These are phyloP conservation scores for Thoreauomyces humboldtii DNA, from an alignment of 192 early-diverging fungal species.

Conservation along the genomic window DNA sequence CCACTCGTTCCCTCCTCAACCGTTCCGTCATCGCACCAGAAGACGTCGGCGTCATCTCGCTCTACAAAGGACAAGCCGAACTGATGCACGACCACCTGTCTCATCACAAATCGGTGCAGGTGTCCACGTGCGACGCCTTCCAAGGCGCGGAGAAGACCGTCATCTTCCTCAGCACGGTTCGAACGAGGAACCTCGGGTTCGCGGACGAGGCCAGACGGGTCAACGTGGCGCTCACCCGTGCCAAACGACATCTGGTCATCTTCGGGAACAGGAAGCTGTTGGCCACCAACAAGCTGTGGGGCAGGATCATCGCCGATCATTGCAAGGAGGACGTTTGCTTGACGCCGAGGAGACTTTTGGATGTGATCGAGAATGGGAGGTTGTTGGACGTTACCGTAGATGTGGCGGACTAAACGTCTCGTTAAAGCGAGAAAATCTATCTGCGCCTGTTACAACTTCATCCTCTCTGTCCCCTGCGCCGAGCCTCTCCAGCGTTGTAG, in stretches of 20 bases:
- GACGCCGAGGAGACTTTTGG: no score
- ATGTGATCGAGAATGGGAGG: no score
- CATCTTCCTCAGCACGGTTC: constrained; percentile 67
- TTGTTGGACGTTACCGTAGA: no score
- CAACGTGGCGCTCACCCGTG: constrained; percentile 74
- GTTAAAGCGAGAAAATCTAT: no score
- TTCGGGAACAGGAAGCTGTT: constrained; percentile 50
- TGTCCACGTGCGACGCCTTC: constrained; percentile 73
- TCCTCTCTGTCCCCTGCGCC: no score
- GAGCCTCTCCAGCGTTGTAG: no score
- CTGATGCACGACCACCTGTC: constrained; percentile 26
- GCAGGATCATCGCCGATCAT: neutral
- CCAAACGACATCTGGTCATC: constrained; percentile 66
- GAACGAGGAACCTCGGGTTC: constrained; percentile 56
- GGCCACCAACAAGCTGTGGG: constrained; percentile 14
- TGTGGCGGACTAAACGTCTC: no score
- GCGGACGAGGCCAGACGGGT: constrained; percentile 66
- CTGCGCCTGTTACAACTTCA: no score
- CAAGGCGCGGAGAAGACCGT: constrained; percentile 78
- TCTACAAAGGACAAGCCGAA: constrained; percentile 66
- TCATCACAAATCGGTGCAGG: constrained; percentile 31
- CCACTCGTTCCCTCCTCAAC: constrained; percentile 41
- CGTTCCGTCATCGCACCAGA: constrained; percentile 40
- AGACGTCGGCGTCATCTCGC: constrained; percentile 58
- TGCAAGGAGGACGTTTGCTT: neutral